Percentiles rank a stretch among this genome's conserved stretches.
phyloP scores from a whole-genome alignment of 2,329 filamentous ascomycete species.

The Aspergillus neoniger region DNA sequence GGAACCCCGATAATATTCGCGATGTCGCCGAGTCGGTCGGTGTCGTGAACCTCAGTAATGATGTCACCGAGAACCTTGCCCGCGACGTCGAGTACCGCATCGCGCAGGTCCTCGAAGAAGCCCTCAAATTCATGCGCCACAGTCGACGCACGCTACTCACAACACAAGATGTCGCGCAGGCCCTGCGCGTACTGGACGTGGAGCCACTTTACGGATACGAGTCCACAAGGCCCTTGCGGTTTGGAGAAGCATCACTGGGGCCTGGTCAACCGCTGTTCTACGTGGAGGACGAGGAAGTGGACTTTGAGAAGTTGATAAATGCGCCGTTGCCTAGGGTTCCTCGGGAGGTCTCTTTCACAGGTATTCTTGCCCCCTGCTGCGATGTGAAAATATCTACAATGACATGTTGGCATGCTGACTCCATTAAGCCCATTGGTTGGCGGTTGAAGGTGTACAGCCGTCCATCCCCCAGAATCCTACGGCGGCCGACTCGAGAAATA shows the following conservation, averaged over 20 bases:
- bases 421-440: slow-evolving; percentile 85
- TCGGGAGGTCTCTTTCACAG: slow-evolving; percentile 86
- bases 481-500: slow-evolving; percentile 75
- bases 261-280: slow-evolving; percentile 95
- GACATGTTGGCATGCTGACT: neutral
- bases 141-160: slow-evolving; percentile 81
- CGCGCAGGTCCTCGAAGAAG: slow-evolving; percentile 89
- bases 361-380: slow-evolving; percentile 47
- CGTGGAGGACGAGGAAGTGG: slow-evolving; percentile 96
- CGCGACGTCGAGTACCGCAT: slow-evolving; percentile 96
- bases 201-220: slow-evolving; percentile 97
- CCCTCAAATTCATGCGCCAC: slow-evolving; percentile 94
- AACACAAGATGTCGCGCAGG: slow-evolving; percentile 85
- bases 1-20: slow-evolving; percentile 94
- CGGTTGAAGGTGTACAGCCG: slow-evolving; percentile 95
- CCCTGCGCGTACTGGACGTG: slow-evolving; percentile 81
- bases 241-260: slow-evolving; percentile 90
- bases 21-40: slow-evolving; percentile 97
- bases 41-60: slow-evolving; percentile 76
- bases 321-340: slow-evolving; percentile 93
- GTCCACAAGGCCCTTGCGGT: slow-evolving; percentile 81
- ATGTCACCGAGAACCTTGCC: slow-evolving; percentile 81
- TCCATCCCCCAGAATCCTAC: slow-evolving; percentile 96
- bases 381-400: neutral
- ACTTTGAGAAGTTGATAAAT: slow-evolving; percentile 99